Percentiles rank a stretch among this genome's conserved stretches.
phyloP scores from a whole-genome alignment of 2,329 filamentous ascomycete genomes.

The Didymella pinodella region DNA sequence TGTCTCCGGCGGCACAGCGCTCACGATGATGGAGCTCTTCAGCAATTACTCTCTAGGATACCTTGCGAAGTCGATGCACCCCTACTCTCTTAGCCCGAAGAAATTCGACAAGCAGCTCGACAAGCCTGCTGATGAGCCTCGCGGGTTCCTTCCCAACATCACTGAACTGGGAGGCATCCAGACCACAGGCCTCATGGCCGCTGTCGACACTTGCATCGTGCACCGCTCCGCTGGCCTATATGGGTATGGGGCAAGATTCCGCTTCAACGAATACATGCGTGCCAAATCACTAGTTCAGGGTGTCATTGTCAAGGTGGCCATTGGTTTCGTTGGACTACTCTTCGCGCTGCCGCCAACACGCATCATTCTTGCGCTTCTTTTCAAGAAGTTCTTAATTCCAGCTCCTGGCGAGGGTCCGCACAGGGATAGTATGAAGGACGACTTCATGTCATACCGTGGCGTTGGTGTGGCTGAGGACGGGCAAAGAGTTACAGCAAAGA shows the following conservation, averaged over 20 bases:
- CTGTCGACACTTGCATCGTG: conserved; percentile 64
- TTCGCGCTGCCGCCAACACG: conserved; percentile 63
- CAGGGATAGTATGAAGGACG: conserved; percentile 62
- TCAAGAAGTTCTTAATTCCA: conserved; percentile 42
- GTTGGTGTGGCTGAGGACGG: conserved; percentile 65
- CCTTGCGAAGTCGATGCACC: conserved; percentile 57
- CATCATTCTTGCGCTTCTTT: conserved; percentile 45
- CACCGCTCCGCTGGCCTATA: conserved; percentile 68
- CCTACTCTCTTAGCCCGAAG: conserved; percentile 61
- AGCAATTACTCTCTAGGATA: conserved; percentile 58
- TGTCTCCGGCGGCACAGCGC: conserved; percentile 66
- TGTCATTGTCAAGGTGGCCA: conserved; percentile 57
- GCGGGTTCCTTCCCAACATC: conserved; percentile 58
- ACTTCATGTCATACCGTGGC: conserved; percentile 70
- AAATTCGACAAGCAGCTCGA: conserved; percentile 44
- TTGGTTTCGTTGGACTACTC: conserved; percentile 56
- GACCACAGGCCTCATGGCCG: conserved; percentile 61
- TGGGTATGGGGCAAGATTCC: conserved; percentile 65
- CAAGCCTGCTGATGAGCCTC: conserved; percentile 41
- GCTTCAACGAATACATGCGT: conserved; percentile 64
- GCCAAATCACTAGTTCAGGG: conserved; percentile 60
- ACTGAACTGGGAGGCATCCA: conserved; percentile 68
- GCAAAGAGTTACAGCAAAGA: conserved; percentile 64
- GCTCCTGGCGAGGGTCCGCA: conserved; percentile 45
- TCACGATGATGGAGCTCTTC: conserved; percentile 69